Percentiles rank a stretch among this genome's conserved stretches.
Evolutionary conservation across 768 basidiomycete species (phyloP).

Genomic region (Boletellus sp.): DNA sequence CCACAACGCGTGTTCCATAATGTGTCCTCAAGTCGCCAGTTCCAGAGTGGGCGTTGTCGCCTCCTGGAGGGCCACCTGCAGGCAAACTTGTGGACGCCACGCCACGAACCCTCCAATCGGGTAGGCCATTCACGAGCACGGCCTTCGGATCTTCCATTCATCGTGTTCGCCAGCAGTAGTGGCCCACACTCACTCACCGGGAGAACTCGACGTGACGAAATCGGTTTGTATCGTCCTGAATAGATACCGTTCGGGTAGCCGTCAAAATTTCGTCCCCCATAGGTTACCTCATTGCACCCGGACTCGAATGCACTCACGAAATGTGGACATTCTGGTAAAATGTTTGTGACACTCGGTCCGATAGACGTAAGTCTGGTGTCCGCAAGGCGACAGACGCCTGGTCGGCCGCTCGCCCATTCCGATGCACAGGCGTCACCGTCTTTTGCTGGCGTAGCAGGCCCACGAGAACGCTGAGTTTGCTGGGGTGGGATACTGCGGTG

Average conservation of each 20-base stretch:
- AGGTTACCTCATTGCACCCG: constrained; percentile 14
- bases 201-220: constrained; percentile 12
- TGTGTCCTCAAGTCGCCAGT: constrained; percentile 6
- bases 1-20: constrained; percentile 16
- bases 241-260: background rate
- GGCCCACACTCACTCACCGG: constrained; percentile 9
- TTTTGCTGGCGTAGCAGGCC: too few species aligned
- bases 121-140: constrained; percentile 13
- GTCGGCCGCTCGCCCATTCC: background rate
- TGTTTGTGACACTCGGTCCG: background rate
- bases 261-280: background rate
- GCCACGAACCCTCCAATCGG: constrained; percentile 3
- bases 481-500: too few species aligned
- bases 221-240: constrained; percentile 5
- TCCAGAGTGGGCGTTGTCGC: constrained; percentile 13
- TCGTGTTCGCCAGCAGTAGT: constrained; percentile 12
- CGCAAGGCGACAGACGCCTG: background rate
- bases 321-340: background rate
- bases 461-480: too few species aligned
- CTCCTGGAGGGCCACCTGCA: constrained; percentile 19
- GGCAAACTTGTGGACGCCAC: constrained; percentile 25
- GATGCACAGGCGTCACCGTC: background rate
- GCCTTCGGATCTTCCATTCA: constrained; percentile 22
- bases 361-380: constrained; percentile 8
- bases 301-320: background rate